A percentile compares a stretch with the other conserved stretches of the same genome.
These are phyloP conservation scores for Logfia minima DNA, from an alignment of 129 eudicot species.

Conservation along the genomic window DNA sequence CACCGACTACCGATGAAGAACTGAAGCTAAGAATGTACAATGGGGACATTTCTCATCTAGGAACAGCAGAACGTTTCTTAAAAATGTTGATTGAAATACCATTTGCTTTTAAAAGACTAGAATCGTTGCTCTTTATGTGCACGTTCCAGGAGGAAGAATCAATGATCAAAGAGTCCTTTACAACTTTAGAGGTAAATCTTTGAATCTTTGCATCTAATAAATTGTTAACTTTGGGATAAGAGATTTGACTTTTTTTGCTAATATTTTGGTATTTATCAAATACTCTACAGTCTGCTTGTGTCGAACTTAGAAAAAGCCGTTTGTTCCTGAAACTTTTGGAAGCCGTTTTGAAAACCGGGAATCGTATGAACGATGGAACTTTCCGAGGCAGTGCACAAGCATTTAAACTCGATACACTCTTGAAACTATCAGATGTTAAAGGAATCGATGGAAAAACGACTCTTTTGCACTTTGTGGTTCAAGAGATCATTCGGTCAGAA, in stretches of 20 bases:
- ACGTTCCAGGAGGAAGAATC: slow-evolving; percentile 77
- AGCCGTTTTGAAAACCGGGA: slow-evolving; percentile 97
- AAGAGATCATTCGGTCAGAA: slow-evolving; percentile 92
- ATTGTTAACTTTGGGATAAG: not conserved
- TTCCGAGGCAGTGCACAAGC: slow-evolving; percentile 99
- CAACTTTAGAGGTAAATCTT: slow-evolving; percentile 67
- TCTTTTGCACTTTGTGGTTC: slow-evolving; percentile 91
- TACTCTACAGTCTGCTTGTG: slow-evolving; percentile 80
- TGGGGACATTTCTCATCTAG: slow-evolving; percentile 81
- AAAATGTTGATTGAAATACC: slow-evolving; percentile 82
- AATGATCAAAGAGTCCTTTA: slow-evolving; percentile 61
- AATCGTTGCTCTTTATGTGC: slow-evolving; percentile 79
- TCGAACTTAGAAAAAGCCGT: slow-evolving; percentile 70
- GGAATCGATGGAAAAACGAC: slow-evolving; percentile 96
- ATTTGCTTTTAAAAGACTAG: slow-evolving; percentile 85
- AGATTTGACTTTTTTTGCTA: not conserved
- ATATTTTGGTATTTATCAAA: not conserved
- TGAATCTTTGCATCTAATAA: not conserved
- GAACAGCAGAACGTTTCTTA: slow-evolving; percentile 92
- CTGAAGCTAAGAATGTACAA: slow-evolving; percentile 67
- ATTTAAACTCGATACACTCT: slow-evolving; percentile 89
- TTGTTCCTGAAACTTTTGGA: slow-evolving; percentile 91
- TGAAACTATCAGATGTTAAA: slow-evolving; percentile 85
- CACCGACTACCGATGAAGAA: slow-evolving; percentile 96
- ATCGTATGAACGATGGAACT: slow-evolving; percentile 96